Conservation (phyloP, 768 basidiomycete species). For the Tricholoma sp. region DNA sequence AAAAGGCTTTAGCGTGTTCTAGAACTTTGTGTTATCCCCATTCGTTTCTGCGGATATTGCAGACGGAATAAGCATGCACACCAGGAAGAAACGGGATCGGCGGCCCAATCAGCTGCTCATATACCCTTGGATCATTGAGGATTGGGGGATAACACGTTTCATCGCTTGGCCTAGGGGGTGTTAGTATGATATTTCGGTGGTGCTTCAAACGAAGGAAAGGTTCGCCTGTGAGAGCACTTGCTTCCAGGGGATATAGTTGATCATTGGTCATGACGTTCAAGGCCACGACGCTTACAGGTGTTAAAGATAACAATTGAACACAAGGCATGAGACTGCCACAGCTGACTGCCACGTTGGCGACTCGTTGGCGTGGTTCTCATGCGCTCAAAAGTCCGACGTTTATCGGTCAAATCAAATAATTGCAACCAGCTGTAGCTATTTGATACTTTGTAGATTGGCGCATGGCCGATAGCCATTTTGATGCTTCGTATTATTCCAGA, state of each 20-base stretch:
- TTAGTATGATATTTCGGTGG: background rate
- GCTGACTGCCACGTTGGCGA: too few relatives aligned
- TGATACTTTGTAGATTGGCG: too few relatives aligned
- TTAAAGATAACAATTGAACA: too few relatives aligned
- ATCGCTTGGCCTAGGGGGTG: background rate
- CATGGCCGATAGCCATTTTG: too few relatives aligned
- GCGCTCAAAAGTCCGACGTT: too few relatives aligned
- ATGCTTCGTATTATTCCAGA: too few relatives aligned
- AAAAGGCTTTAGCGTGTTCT: constrained; percentile 33
- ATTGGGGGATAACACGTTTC: background rate
- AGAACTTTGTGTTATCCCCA: background rate
- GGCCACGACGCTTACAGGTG: too few relatives aligned
- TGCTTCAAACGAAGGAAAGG: background rate
- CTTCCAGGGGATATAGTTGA: background rate
- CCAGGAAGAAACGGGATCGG: background rate
- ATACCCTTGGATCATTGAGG: background rate
- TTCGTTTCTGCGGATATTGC: background rate
- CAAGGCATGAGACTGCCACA: too few relatives aligned
- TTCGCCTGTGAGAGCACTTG: background rate
- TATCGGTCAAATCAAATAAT: too few relatives aligned
- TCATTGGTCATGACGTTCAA: background rate
- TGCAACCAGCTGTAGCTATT: too few relatives aligned
- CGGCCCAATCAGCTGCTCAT: background rate
- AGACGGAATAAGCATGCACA: background rate
- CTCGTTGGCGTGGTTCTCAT: too few relatives aligned